Evolutionary conservation across 257 asterid species (phyloP), one percentile per base, ranked within the genome.

Genomic region (Solanum pinnatisectum): DNA sequence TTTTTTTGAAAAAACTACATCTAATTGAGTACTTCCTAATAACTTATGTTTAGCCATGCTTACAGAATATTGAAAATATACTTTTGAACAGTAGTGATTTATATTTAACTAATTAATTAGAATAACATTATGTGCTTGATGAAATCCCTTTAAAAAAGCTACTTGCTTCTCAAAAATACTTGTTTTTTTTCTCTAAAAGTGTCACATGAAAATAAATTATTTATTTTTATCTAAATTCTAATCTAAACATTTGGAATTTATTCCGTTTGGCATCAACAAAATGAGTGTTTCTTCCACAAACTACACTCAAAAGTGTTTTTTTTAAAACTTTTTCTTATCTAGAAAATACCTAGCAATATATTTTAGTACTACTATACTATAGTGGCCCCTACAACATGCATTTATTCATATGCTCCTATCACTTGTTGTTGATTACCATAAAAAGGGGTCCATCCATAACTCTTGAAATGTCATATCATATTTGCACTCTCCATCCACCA

Each of bases 231-330:
- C 33, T 49, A 10, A 82, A 56, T 18, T 5, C 33, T 82, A 82
- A 30, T 81, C 18, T 16, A 79, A 46, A 49, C 32, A 32, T 10
- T 49, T 49, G 85, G 84, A 86, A 70, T 70, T 46, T 86, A 71
- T 86, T 86, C 72, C 35, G 35, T 76, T 65, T 86, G 84, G 15
- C 72, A 86, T 70, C 71, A 70, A 86, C 37, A 72, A 86, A 86
- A 27, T 72, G 20, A 72, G 84, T 70, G 79, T 71, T 65, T 85
- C 79, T 27, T 46, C 87, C 42, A 42, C 49, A 86, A 71, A 70
- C 44, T 71, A 71, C 36, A 86, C 83, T 71, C 18, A 44, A 70
- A 72, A 67, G 33, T 44, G 36, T 70, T 27, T 60, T 56, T 56
- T 16, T 56, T 6, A 20, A 32, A 68, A 30, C 42, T 49, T 35